Percentiles rank a stretch among this genome's conserved stretches.
Evolutionary conservation across 768 basidiomycete species (phyloP).

Genomic region (Exsudoporus frostii): DNA sequence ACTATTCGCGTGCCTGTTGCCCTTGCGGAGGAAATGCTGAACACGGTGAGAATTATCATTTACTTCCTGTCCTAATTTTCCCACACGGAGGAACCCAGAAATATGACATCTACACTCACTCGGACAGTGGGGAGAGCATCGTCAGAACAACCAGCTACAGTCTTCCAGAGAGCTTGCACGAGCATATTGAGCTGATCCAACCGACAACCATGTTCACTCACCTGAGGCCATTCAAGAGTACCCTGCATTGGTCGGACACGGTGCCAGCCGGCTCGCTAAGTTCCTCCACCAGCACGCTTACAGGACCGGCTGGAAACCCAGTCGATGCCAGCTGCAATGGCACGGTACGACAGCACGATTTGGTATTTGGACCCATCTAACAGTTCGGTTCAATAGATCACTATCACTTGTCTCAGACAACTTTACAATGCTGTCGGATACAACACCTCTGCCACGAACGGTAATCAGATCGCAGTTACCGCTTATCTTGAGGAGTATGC

Average conservation of each 20-base stretch:
- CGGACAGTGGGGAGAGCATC: slow-evolving; percentile 47
- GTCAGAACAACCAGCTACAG: slow-evolving; percentile 70
- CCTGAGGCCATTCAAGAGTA: slow-evolving; percentile 41
- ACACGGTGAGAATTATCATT: slow-evolving; percentile 46
- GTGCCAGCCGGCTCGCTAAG: neutral
- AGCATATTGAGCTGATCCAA: slow-evolving; percentile 65
- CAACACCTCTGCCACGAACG: slow-evolving; percentile 38
- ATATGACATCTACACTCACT: slow-evolving; percentile 61
- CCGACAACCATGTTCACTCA: slow-evolving; percentile 69
- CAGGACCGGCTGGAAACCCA: slow-evolving; percentile 32
- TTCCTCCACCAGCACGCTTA: slow-evolving; percentile 17
- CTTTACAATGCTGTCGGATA: slow-evolving; percentile 54
- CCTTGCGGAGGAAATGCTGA: slow-evolving; percentile 66
- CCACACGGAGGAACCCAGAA: slow-evolving; percentile 36
- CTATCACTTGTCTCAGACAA: slow-evolving; percentile 50
- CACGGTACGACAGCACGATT: slow-evolving; percentile 17
- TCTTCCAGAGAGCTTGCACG: slow-evolving; percentile 55
- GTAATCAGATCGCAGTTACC: slow-evolving; percentile 53
- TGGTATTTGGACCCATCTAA: neutral
- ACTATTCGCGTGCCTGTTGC: slow-evolving; percentile 54
- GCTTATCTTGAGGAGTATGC: slow-evolving; percentile 53
- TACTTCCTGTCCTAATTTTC: neutral
- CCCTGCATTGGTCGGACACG: slow-evolving; percentile 32
- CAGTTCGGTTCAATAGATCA: slow-evolving; percentile 33
- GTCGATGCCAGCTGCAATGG: slow-evolving; percentile 49